These are phyloP conservation scores for Malus fusca DNA, from an alignment of 306 rosid species.

Conservation along the genomic window DNA sequence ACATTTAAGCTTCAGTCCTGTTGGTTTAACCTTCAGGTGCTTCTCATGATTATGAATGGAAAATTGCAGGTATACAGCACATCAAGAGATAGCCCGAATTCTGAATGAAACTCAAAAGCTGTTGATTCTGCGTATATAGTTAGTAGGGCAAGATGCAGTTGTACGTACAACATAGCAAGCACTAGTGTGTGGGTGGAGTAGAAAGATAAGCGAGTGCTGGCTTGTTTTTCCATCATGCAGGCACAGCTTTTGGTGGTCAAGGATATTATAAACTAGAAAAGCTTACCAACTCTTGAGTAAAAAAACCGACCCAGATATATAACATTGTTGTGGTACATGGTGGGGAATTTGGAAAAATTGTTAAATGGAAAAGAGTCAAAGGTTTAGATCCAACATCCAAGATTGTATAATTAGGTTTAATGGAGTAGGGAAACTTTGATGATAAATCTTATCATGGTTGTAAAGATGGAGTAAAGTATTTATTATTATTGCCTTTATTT, in stretches of 20 bases:
- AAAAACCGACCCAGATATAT: neutral
- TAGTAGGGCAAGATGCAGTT: too few relatives aligned
- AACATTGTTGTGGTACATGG: neutral
- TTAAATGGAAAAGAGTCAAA: neutral
- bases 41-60: neutral
- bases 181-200: neutral
- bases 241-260: neutral
- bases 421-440: neutral
- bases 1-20: slow-evolving; percentile 48
- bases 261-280: neutral
- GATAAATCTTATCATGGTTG: neutral
- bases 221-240: slow-evolving; percentile 1
- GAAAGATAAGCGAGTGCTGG: neutral
- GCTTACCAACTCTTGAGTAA: neutral
- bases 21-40: slow-evolving; percentile 46
- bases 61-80: neutral
- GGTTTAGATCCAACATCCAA: neutral
- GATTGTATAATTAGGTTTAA: neutral
- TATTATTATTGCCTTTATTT: too few relatives aligned
- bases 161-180: too few relatives aligned
- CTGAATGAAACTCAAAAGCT: neutral
- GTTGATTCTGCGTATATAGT: neutral
- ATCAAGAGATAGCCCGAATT: neutral
- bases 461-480: neutral
- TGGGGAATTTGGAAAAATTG: neutral